These are phyloP conservation scores for Aspergillaceae sp. DNA, from an alignment of 2,329 filamentous ascomycete species.

Conservation along the genomic window DNA sequence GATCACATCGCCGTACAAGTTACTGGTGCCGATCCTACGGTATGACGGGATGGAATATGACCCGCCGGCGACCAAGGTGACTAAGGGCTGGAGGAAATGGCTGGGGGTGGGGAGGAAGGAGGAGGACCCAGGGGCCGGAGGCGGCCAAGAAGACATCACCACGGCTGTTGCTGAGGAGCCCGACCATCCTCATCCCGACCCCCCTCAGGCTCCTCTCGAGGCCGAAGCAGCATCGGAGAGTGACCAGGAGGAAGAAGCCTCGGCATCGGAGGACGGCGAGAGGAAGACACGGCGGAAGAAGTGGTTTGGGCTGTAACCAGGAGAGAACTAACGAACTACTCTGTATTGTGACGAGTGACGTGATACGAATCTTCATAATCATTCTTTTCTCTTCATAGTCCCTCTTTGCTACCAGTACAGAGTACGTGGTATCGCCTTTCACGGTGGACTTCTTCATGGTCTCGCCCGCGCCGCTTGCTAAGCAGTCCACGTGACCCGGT, in stretches of 20 bases:
- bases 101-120: constrained; percentile 20
- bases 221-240: neutral
- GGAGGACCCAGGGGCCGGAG: neutral
- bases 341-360: neutral
- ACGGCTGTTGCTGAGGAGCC: too few species aligned
- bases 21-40: constrained; percentile 70
- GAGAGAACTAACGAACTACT: neutral
- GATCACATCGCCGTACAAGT: constrained; percentile 75
- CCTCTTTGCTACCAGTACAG: too few species aligned
- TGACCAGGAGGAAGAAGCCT: constrained; percentile 3
- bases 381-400: too few species aligned
- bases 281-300: constrained; percentile 18
- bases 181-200: too few species aligned
- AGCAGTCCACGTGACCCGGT: constrained; percentile 2
- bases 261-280: constrained; percentile 8
- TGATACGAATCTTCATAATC: too few species aligned
- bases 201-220: too few species aligned
- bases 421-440: too few species aligned
- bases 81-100: constrained; percentile 35
- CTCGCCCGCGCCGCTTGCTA: constrained; percentile 2
- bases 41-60: constrained; percentile 40
- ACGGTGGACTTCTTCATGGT: neutral
- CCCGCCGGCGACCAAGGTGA: constrained; percentile 24
- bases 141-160: too few species aligned
- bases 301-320: constrained; percentile 21